Conservation (phyloP, 352 stramenopile genomes). For the Phytophthora rubi region DNA sequence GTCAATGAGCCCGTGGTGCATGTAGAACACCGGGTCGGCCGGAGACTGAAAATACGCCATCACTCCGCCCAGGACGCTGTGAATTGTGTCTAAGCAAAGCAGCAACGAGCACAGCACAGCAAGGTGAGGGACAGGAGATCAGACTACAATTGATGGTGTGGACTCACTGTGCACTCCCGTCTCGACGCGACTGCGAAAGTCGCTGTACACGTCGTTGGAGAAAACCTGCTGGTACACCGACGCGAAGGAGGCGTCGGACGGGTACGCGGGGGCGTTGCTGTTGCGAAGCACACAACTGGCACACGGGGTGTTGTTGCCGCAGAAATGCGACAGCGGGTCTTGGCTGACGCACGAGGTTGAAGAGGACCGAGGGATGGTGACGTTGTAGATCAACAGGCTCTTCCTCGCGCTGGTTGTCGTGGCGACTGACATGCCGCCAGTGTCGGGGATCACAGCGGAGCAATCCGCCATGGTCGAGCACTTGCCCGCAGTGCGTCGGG, state of each 20-base stretch:
- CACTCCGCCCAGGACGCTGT: slow-evolving; percentile 45
- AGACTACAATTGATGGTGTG: neutral
- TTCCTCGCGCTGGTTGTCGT: slow-evolving; percentile 5
- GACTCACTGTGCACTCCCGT: slow-evolving; percentile 58
- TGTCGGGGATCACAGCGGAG: slow-evolving; percentile 41
- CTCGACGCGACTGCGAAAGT: slow-evolving; percentile 43
- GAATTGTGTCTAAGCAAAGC: slow-evolving; percentile 44
- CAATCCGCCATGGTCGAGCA: slow-evolving; percentile 51
- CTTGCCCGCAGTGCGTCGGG: slow-evolving; percentile 11
- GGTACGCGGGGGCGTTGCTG: slow-evolving; percentile 32
- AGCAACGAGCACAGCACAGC: neutral
- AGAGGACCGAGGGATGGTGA: slow-evolving; percentile 34
- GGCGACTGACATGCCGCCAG: slow-evolving; percentile 32
- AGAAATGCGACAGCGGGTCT: slow-evolving; percentile 54
- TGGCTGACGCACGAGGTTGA: slow-evolving; percentile 35
- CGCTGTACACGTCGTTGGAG: slow-evolving; percentile 20
- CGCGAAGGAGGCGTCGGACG: slow-evolving; percentile 38
- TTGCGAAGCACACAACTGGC: slow-evolving; percentile 44
- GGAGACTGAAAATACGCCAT: slow-evolving; percentile 63
- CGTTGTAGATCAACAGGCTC: slow-evolving; percentile 22
- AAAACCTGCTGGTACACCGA: slow-evolving; percentile 65
- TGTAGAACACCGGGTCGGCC: slow-evolving; percentile 60
- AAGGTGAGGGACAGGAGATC: neutral
- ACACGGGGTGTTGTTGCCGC: slow-evolving; percentile 41
- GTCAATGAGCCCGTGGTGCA: slow-evolving; percentile 57